Base-by-base conservation (phyloP, 2,329 filamentous ascomycete species). In the Nemania serpens region DNA sequence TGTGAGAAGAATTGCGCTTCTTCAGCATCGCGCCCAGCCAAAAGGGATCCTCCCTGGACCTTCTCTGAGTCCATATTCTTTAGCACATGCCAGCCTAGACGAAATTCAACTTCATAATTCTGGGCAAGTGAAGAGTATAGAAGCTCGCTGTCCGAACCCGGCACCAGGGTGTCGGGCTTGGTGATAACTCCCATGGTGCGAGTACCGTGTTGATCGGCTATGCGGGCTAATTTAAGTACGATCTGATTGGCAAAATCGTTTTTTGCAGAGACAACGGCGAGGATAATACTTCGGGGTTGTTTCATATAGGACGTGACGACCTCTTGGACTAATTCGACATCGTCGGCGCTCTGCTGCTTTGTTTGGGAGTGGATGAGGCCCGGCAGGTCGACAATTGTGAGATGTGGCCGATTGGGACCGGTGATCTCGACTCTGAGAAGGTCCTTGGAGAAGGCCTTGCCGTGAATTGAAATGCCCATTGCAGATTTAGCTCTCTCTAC, bases 351-450 rank as follows among this genome's bases (percentile, higher is more conserved):
- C 63, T 85, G 79, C 1, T 78, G 71, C 39, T 78, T 78, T n/a
- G 75, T 80, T n/a, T 78, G 73, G 0, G 77, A 76, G 34, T 81
- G 76, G 53, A 86, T 82, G 9, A 88, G 72, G 1, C 84, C 84
- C 0, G 84, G 84, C 2, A 87, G 75, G 68, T 88, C 84, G 2
- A 88, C 83, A 37, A 87, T 76, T 0, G 84, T 87, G 34, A 88
- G 75, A 22, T 84, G 80, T 3, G 79, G 80, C 18, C 76, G 76
- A 3, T 76, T 69, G 0, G 83, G 81, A 0, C 82, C 80, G 2
- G 73, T 73, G 4, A 84, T 74, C 65, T 84, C 80, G 29, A 85
- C 73, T 0, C 76, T 75, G 1, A 85, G 76, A 0, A 81, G 71
- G 61, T 84, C 79, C 15, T 75, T 76, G 15, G 75, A 77, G 62